Conservation (phyloP, 1,284 basidiomycete genomes). For the Calocybe gambosa region DNA sequence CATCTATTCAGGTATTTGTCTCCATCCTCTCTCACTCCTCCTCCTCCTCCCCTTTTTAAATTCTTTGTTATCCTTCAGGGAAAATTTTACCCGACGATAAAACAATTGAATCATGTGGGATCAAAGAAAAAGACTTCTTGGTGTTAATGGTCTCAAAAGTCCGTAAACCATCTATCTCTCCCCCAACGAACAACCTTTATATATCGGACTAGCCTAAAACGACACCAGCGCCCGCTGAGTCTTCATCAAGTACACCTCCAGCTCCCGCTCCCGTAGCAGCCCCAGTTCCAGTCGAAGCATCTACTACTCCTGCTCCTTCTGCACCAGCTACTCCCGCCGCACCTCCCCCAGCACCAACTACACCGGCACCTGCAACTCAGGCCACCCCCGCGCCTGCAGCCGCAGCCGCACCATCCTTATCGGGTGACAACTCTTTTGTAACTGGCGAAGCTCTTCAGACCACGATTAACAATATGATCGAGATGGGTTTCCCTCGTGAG, state of each 20-base stretch:
- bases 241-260: constrained; percentile 18
- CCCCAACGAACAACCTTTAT: constrained; percentile 4
- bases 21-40: constrained; percentile 4
- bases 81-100: constrained; percentile 91
- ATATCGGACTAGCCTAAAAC: constrained; percentile 48
- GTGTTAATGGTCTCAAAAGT: constrained; percentile 99
- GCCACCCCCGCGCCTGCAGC: constrained; percentile 31
- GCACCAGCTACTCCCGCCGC: constrained; percentile 22
- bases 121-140: constrained; percentile 99
- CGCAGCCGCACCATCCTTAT: too few species aligned
- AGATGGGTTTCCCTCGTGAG: constrained; percentile 93
- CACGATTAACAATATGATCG: constrained; percentile 78
- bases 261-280: constrained; percentile 15
- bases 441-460: constrained; percentile 70
- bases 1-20: constrained; percentile 79
- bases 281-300: constrained; percentile 23
- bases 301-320: constrained; percentile 24
- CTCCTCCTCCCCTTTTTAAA: background rate
- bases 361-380: constrained; percentile 28
- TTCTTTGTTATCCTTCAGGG: constrained; percentile 42
- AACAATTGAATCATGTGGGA: constrained; percentile 81
- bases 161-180: constrained; percentile 16
- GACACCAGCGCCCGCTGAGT: constrained; percentile 29
- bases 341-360: constrained; percentile 23
- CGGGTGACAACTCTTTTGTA: constrained; percentile 57